Evolutionary conservation across 495 filamentous ascomycete species (phyloP).

Genomic region (Margaritispora aquatica): DNA sequence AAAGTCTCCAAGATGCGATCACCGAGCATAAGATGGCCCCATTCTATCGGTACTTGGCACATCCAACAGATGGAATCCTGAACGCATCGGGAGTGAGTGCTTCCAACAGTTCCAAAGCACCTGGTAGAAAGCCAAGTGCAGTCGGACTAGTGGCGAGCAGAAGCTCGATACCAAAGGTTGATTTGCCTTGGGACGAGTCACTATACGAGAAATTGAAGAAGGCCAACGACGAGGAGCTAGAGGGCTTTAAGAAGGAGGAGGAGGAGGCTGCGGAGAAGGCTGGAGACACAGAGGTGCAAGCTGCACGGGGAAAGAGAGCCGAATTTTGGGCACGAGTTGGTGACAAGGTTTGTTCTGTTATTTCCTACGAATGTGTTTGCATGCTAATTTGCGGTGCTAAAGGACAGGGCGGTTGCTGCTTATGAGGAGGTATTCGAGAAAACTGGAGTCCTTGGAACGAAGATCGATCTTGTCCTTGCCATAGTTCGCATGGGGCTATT

Average conservation of each 20-base stretch:
- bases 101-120: slow-evolving; percentile 47
- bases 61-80: slow-evolving; percentile 86
- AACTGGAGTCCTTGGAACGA: slow-evolving; percentile 87
- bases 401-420: slow-evolving; percentile 89
- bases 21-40: slow-evolving; percentile 93
- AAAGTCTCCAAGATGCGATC: slow-evolving; percentile 89
- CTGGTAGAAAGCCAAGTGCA: slow-evolving; percentile 50
- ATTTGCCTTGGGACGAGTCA: slow-evolving; percentile 82
- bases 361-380: slow-evolving; percentile 3
- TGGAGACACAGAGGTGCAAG: slow-evolving; percentile 90
- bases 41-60: slow-evolving; percentile 90
- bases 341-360: slow-evolving; percentile 66
- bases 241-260: slow-evolving; percentile 89
- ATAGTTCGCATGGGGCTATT: slow-evolving; percentile 94
- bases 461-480: slow-evolving; percentile 92
- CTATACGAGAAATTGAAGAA: slow-evolving; percentile 78
- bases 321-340: slow-evolving; percentile 92
- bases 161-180: slow-evolving; percentile 52
- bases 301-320: slow-evolving; percentile 86
- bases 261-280: slow-evolving; percentile 92
- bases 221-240: slow-evolving; percentile 87
- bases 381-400: slow-evolving; percentile 1
- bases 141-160: slow-evolving; percentile 69
- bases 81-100: slow-evolving; percentile 63
- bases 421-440: slow-evolving; percentile 93